Base-by-base conservation (phyloP, 1,284 basidiomycete genomes). In the Phlebopus sp. region DNA sequence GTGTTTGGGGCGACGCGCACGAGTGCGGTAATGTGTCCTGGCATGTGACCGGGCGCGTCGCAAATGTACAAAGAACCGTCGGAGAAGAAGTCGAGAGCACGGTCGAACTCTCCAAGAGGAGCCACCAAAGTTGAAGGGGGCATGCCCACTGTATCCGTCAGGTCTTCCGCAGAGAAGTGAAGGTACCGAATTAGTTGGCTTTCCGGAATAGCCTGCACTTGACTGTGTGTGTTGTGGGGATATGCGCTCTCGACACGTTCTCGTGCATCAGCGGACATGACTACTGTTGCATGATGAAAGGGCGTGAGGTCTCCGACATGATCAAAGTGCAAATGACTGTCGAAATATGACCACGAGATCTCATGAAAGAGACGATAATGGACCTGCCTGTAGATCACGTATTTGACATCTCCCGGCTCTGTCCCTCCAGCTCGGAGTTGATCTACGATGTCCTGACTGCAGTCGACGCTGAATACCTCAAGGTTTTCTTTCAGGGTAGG, bases 271-370 rank as follows among this genome's bases (percentile, higher is more conserved):
- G 14, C 54, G n/a, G 62, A 62, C 8, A 67, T 30, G 25, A 69
- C 49, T 49, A 69, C 57, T 10, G 50, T 50, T 1, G 65, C 59
- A 30, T 47, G 42, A 6, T 60, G 27, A 50, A 68, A 69, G 4
- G 49, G 57, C 5, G 51, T 35, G 7, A 62, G 50, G 49, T 69
- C 60, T 2, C 68, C 69, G 34, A 62, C 55, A 47, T 69, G 68
- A 50, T 70, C 67, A 44, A 58, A 69, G 45, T 70, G 68, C 13
- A 69, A 41, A 52, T 69, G 69, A 30, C 47, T 54, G 40, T 17
- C 8, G 27, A 30, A 32, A 15, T 21, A 5, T 18, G 11, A n/a
- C 14, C n/a, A 21, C 34, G 23, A 34, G 18, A 42, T 8, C 15
- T 17, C 3, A 15, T 7, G 31, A 19, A 36, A 29, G 38, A 34